phyloP scores from a whole-genome alignment of 164 flowering plant genomes.

The Tetracentron sinense region DNA sequence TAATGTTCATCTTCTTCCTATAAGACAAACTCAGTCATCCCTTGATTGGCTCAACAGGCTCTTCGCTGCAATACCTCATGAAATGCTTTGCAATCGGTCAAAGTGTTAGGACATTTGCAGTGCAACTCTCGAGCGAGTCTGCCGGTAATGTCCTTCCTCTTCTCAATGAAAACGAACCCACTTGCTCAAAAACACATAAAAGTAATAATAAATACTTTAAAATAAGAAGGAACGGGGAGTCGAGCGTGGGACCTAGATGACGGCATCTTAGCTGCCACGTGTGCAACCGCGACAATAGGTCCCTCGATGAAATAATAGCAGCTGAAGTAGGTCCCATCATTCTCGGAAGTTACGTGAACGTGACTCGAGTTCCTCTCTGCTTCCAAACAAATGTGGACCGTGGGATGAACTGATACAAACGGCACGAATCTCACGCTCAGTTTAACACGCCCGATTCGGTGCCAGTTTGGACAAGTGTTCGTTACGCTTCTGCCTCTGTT shows the following conservation, averaged over 20 bases:
- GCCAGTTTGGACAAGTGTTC: conserved; percentile 34
- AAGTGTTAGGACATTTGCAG: too few species aligned
- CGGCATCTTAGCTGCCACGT: conserved; percentile 34
- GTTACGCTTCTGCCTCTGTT: conserved; percentile 9
- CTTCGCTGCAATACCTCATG: too few species aligned
- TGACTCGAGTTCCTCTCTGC: conserved; percentile 26
- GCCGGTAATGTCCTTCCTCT: too few species aligned
- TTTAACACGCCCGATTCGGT: conserved; percentile 28
- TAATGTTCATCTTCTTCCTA: too few species aligned
- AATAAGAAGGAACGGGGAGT: too few species aligned
- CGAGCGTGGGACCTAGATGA: conserved; percentile 21
- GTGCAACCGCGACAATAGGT: conserved; percentile 31
- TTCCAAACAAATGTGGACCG: conserved; percentile 18
- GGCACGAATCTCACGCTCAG: conserved; percentile 18
- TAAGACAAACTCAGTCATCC: too few species aligned
- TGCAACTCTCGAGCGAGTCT: too few species aligned
- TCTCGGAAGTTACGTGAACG: conserved; percentile 55
- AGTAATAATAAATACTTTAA: too few species aligned
- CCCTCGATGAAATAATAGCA: conserved; percentile 31
- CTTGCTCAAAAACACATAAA: too few species aligned
- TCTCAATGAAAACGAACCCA: too few species aligned
- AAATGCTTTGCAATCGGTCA: too few species aligned
- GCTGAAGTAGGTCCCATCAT: conserved; percentile 42
- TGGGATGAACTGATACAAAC: conserved; percentile 10
- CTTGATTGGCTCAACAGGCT: too few species aligned